Evolutionary conservation across 1,284 basidiomycete genomes (phyloP), one percentile per base, ranked within the genome.

Genomic region (Takashimella koratensis): DNA sequence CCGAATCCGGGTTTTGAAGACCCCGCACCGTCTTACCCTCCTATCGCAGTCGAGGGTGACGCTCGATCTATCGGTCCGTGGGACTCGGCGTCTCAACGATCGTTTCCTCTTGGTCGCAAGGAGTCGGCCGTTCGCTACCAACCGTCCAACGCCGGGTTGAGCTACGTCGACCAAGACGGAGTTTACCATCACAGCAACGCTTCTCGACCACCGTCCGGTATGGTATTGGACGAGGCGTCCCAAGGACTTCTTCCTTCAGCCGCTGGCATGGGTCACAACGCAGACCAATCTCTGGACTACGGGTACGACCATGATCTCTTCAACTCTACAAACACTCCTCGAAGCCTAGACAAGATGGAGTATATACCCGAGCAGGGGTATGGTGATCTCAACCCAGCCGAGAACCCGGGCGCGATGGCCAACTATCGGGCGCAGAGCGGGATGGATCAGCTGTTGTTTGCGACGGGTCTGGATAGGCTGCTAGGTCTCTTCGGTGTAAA

Each of bases 141-240:
- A 41, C 49, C 60, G 8, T 62, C 60, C 1, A 53, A 60, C 20
- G 49, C 51, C 19, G 64, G 60, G 19, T 44, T 70, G 42, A 59
- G 54, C 43, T 68, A 68, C 53, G 67, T 71, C 44, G 67, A 71
- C 49, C 67, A 71, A 45, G 64, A 69, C 48, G 67, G 65, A 3
- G 58, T 52, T 22, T 69, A 71, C 51, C 65, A 67, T 47, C 53
- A 50, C 16, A 61, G 64, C 3, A 51, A 59, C 10, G 43, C 49
- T 21, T 30, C 48, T n/a, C 52, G 65, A n/a, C 68, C 68, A 3
- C 62, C 59, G 2, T 59, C 54, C 13, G 53, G 54, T 13, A 47
- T 51, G 23, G 54, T 60, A 22, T 58, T 58, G 36, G 44, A 30
- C 36, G 53, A 54, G 13, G 54, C 60, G 6, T 56, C 51, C n/a